phyloP scores from a whole-genome alignment of 2,329 filamentous ascomycete genomes.

The Colletotrichum tabaci region DNA sequence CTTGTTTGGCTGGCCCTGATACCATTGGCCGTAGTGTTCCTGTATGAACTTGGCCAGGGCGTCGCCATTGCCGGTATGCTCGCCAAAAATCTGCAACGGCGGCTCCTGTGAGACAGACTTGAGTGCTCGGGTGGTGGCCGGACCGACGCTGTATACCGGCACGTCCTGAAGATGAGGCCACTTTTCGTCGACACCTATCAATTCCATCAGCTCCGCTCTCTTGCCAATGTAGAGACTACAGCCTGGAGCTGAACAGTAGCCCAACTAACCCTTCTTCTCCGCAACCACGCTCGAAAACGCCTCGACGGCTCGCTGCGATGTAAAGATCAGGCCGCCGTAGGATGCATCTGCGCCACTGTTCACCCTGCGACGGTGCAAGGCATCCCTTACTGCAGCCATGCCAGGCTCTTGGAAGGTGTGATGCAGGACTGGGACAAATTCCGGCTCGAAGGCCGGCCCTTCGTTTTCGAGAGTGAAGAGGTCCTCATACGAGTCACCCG shows the following conservation, averaged over 20 bases:
- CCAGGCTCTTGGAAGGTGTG: slow-evolving; percentile 77
- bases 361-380: slow-evolving; percentile 64
- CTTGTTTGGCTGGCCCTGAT: slow-evolving; percentile 59
- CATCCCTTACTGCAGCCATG: slow-evolving; percentile 64
- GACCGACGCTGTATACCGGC: slow-evolving; percentile 83
- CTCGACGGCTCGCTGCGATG: slow-evolving; percentile 87
- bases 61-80: slow-evolving; percentile 88
- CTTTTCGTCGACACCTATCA: slow-evolving; percentile 37
- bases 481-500: slow-evolving; percentile 80
- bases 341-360: slow-evolving; percentile 51
- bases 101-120: slow-evolving; percentile 66
- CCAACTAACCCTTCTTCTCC: slow-evolving; percentile 60
- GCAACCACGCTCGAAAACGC: slow-evolving; percentile 77
- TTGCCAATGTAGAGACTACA: slow-evolving; percentile 8
- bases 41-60: slow-evolving; percentile 84
- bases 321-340: slow-evolving; percentile 88
- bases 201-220: slow-evolving; percentile 24
- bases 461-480: slow-evolving; percentile 67
- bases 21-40: slow-evolving; percentile 77
- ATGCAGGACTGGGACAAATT: slow-evolving; percentile 83
- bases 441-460: slow-evolving; percentile 69
- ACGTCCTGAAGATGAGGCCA: slow-evolving; percentile 72
- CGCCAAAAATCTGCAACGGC: slow-evolving; percentile 77
- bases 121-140: slow-evolving; percentile 84
- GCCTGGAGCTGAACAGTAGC: slow-evolving; percentile 54